These are phyloP conservation scores for Favolaschia claudopus DNA, from an alignment of 768 basidiomycete species.

Conservation along the genomic window DNA sequence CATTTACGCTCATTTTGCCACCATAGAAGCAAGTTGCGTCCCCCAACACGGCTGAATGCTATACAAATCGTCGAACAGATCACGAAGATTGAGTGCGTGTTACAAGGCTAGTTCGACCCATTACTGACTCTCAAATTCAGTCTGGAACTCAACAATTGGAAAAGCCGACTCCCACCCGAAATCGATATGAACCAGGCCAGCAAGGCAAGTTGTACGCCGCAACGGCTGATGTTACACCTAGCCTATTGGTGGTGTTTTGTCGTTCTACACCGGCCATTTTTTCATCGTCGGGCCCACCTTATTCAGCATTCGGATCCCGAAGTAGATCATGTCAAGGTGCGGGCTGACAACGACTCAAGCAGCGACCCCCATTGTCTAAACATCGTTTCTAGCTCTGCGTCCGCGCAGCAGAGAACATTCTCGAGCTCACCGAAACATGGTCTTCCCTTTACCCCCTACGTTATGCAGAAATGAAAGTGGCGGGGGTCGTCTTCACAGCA, in stretches of 20 bases:
- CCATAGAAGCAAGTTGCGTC: too few relatives aligned
- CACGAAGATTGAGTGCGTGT: constrained; percentile 15
- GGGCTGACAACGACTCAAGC: not conserved
- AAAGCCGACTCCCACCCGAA: constrained; percentile 32
- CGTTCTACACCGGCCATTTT: constrained; percentile 49
- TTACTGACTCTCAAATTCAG: not conserved
- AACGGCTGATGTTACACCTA: constrained; percentile 43
- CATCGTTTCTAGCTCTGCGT: constrained; percentile 38
- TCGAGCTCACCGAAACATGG: constrained; percentile 41
- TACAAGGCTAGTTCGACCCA: not conserved
- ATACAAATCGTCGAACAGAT: not conserved
- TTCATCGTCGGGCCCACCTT: constrained; percentile 31
- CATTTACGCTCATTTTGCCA: too few relatives aligned
- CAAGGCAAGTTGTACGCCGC: constrained; percentile 38
- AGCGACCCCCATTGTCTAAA: not conserved
- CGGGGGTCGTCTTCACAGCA: too few relatives aligned
- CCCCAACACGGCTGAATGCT: not conserved
- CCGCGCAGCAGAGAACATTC: constrained; percentile 42
- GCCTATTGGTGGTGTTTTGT: constrained; percentile 46
- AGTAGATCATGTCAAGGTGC: constrained; percentile 42
- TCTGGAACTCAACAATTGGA: constrained; percentile 29
- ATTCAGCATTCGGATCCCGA: constrained; percentile 22
- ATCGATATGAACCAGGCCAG: constrained; percentile 40
- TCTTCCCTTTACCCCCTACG: constrained; percentile 42
- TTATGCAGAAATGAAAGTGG: too few relatives aligned